Percentiles rank a stretch among this genome's conserved stretches.
Evolutionary conservation across 176 grass and related monocot species (phyloP).

Genomic region (Microstegium vimineum): DNA sequence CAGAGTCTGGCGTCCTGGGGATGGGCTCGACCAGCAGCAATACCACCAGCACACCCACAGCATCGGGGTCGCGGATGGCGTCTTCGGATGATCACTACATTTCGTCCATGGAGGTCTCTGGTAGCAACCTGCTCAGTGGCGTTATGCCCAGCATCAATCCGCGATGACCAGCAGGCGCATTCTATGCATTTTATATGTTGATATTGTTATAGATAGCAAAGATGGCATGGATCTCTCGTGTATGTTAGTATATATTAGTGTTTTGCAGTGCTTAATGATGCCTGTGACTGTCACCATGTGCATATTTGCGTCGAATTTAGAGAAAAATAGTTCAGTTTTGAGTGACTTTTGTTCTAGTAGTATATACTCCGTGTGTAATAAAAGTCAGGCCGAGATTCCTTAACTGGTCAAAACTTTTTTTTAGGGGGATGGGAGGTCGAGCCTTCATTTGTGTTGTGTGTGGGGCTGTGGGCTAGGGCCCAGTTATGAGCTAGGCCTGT

Average conservation of each 20-base stretch:
- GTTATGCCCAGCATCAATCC: slow-evolving; percentile 62
- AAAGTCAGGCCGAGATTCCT: not conserved
- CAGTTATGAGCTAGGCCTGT: too few relatives aligned
- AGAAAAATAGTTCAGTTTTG: not conserved
- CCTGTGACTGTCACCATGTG: not conserved
- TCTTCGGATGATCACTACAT: slow-evolving; percentile 46
- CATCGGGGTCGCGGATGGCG: slow-evolving; percentile 23
- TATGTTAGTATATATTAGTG: too few relatives aligned
- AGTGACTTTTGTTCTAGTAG: too few relatives aligned
- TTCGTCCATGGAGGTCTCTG: slow-evolving; percentile 79
- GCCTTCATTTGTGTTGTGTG: not conserved
- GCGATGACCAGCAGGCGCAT: slow-evolving; percentile 34
- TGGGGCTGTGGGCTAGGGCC: not conserved
- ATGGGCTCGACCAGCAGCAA: slow-evolving; percentile 3
- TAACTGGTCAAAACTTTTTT: not conserved
- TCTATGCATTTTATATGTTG: not conserved
- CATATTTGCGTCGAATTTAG: not conserved
- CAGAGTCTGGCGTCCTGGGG: not conserved
- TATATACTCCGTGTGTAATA: not conserved
- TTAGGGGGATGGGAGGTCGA: too few relatives aligned
- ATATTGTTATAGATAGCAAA: not conserved
- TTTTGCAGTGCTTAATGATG: not conserved
- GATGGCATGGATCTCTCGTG: not conserved
- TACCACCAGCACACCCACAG: slow-evolving; percentile 5
- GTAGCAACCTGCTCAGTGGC: slow-evolving; percentile 81